A percentile compares a stretch with the other conserved stretches of the same genome.
Evolutionary conservation across 2,329 filamentous ascomycete genomes (phyloP).

Genomic region (Pseudocercospora cruenta): DNA sequence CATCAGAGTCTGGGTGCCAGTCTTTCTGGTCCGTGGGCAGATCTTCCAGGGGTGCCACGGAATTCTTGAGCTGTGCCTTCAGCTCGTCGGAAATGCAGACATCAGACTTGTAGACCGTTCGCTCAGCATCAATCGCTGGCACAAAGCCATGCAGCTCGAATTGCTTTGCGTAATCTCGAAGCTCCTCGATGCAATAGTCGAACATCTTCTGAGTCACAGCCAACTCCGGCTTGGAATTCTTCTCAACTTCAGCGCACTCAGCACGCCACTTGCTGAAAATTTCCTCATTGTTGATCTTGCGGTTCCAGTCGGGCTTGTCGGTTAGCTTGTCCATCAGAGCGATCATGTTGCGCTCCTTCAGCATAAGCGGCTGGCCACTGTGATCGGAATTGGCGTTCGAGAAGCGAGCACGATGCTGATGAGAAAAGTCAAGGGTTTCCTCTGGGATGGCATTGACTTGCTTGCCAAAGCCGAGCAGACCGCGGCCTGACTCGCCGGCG

Average conservation of each 20-base stretch:
- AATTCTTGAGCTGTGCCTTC: conserved; percentile 47
- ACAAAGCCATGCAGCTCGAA: conserved; percentile 48
- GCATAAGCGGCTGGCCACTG: conserved; percentile 20
- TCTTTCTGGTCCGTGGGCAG: conserved; percentile 47
- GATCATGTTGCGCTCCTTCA: conserved; percentile 37
- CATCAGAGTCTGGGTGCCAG: conserved; percentile 63
- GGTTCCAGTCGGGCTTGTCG: conserved; percentile 39
- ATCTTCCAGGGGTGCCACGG: conserved; percentile 55
- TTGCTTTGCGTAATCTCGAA: conserved; percentile 56
- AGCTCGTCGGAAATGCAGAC: conserved; percentile 45
- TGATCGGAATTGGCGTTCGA: conserved; percentile 31
- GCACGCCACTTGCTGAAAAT: conserved; percentile 35
- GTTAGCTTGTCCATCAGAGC: conserved; percentile 35
- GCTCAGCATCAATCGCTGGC: conserved; percentile 50
- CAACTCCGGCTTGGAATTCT: conserved; percentile 15
- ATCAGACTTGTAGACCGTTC: conserved; percentile 59
- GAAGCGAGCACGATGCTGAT: conserved; percentile 16
- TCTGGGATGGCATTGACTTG: conserved; percentile 17
- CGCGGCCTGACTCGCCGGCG: background rate
- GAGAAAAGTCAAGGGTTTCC: background rate
- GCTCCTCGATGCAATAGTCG: conserved; percentile 34
- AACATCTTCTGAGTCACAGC: conserved; percentile 30
- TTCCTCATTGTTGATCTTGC: conserved; percentile 34
- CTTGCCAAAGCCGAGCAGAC: conserved; percentile 15
- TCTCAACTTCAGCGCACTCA: conserved; percentile 25